Percentiles rank a stretch among this genome's conserved stretches.
These are phyloP conservation scores for Chalciporus piperatus DNA, from an alignment of 768 basidiomycete species.

Conservation along the genomic window DNA sequence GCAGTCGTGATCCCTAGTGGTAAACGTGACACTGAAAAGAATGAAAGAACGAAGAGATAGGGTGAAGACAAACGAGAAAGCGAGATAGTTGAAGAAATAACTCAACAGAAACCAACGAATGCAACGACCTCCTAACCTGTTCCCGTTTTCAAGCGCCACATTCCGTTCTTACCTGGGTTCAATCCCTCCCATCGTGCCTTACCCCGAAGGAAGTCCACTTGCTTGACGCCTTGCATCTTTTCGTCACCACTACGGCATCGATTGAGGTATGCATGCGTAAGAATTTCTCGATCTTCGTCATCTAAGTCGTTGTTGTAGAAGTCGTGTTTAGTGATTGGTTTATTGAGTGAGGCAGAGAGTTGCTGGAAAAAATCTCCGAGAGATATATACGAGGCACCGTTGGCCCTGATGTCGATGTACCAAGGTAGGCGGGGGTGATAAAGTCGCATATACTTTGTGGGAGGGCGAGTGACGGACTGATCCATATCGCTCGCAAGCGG, in stretches of 20 bases:
- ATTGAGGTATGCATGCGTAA: slow-evolving; percentile 43
- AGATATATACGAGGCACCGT: slow-evolving; percentile 50
- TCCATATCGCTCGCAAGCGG: slow-evolving; percentile 50
- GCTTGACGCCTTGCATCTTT: slow-evolving; percentile 44
- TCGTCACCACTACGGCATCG: slow-evolving; percentile 40
- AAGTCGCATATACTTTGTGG: slow-evolving; percentile 49
- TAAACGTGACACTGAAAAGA: neutral
- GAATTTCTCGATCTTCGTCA: slow-evolving; percentile 39
- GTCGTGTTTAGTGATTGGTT: slow-evolving; percentile 48
- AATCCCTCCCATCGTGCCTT: slow-evolving; percentile 54
- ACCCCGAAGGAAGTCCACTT: slow-evolving; percentile 60
- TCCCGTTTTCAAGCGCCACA: slow-evolving; percentile 64
- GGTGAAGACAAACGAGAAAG: neutral
- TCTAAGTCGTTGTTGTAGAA: slow-evolving; percentile 59
- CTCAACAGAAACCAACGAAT: neutral
- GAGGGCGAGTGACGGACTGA: slow-evolving; percentile 52
- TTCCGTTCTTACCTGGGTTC: slow-evolving; percentile 49
- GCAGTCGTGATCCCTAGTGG: slow-evolving; percentile 4
- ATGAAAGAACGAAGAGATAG: neutral
- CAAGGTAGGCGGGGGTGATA: slow-evolving; percentile 60
- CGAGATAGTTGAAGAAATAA: neutral
- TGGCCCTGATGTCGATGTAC: slow-evolving; percentile 57
- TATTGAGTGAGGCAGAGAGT: slow-evolving; percentile 42
- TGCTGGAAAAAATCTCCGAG: slow-evolving; percentile 52
- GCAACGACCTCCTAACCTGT: slow-evolving; percentile 8